These are phyloP conservation scores for Westerdykella ornata DNA, from an alignment of 2,329 filamentous ascomycete genomes.

Conservation along the genomic window DNA sequence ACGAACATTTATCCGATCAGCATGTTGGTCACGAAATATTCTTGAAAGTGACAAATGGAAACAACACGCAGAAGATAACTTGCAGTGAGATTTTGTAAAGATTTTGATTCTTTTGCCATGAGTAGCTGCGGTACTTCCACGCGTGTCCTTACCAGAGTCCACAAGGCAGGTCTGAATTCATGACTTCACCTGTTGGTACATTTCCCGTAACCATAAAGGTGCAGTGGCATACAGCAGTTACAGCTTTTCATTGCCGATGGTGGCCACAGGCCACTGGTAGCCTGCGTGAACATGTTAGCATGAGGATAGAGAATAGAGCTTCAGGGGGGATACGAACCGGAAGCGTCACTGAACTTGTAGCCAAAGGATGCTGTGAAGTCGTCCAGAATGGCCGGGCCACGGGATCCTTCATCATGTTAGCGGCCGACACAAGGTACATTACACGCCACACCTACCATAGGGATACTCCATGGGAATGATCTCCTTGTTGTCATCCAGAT, in stretches of 20 bases:
- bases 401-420: slow-evolving; percentile 63
- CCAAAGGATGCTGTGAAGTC: slow-evolving; percentile 98
- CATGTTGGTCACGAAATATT: too few relatives aligned
- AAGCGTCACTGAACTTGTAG: slow-evolving; percentile 97
- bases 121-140: too few relatives aligned
- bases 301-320: slow-evolving; percentile 6
- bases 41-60: too few relatives aligned
- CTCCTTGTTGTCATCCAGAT: slow-evolving; percentile 98
- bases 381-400: slow-evolving; percentile 90
- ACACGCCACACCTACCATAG: slow-evolving; percentile 62
- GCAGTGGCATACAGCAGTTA: slow-evolving; percentile 9
- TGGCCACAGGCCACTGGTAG: slow-evolving; percentile 38
- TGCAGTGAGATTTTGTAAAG: too few relatives aligned
- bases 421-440: slow-evolving; percentile 2
- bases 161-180: too few relatives aligned
- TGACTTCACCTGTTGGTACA: too few relatives aligned
- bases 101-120: too few relatives aligned
- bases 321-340: slow-evolving; percentile 48
- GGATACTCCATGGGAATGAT: slow-evolving; percentile 99
- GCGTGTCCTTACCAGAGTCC: too few relatives aligned
- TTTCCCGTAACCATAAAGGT: neutral
- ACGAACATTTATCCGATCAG: too few relatives aligned
- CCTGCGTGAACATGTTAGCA: slow-evolving; percentile 22
- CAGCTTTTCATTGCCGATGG: slow-evolving; percentile 28
- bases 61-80: too few relatives aligned